Base-by-base conservation (phyloP, 129 eudicot genomes). In the Centaurea solstitialis region DNA sequence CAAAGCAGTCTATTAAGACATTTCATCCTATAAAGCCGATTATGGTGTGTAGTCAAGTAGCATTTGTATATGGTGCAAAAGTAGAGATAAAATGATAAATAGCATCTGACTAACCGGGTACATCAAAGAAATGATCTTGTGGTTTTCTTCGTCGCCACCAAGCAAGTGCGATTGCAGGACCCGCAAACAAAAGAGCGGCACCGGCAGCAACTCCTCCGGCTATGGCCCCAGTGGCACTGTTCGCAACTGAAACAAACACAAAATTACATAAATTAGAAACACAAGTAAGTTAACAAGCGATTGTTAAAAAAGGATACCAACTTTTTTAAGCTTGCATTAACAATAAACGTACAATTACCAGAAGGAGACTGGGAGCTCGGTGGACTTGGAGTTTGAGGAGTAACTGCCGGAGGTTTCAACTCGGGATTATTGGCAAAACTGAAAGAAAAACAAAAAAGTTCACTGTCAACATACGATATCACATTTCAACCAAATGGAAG, bases 201-300 rank as follows among this genome's bases (percentile, higher is more conserved):
- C 96, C 98, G 3, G 98, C 98, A 85, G 98, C 98, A 76, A 94
- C 98, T 76, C 98, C 98, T 86, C 98, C 98, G 9, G 98, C 98
- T 40, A 94, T 94, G 35, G 97, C 96, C 23, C 97, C 98, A 24
- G 98, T 94, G 24, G 91, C 98, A 90, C 96, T 92, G 73, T 92
- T 87, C 0, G 89, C 96, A 10, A 84, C 93, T 87, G 86, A 59
- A 83, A 83, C 33, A 28, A 28, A 50, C 72, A 83, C 4, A n/a
- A 26, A 7, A 45, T 17, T 74, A 40, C 17, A 10, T 15, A 57
- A 73, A 64, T 41, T 64, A 80, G 38, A 43, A 43, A 11, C 53
- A 1, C 15, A 17, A 28, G 9, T 30, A 30, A 39, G 70, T 23
- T 26, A 66, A 33, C 37, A 33, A 33, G 37, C 37, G 37, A 33